Base-by-base conservation (phyloP, 176 grass and related monocot species). In the Oryza officinalis region DNA sequence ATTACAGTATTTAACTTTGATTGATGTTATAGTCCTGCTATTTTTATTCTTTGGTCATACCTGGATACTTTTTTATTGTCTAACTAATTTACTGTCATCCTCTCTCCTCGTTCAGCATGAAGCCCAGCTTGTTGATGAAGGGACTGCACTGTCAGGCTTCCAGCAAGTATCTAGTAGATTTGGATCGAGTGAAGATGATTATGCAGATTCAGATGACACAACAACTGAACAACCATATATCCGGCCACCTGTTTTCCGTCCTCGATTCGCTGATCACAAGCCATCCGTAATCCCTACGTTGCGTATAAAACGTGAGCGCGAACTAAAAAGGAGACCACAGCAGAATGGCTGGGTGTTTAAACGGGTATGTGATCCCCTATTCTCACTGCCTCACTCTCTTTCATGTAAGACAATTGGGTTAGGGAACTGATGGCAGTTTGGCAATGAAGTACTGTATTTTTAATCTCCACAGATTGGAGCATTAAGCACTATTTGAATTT, bases 171-270 rank as follows among this genome's bases (percentile, higher is more conserved):
- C 84, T 54, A 92, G 87, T 79, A 89, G 87, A 81, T 96, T 90
- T 75, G 86, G 81, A 31, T 99, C 96, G 47, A 96, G 96, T 28
- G 93, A 99, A 71, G 96, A 99, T 87, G 96, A 99, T 83, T 93
- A 94, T 81, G 84, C 61, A 0, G 91, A 99, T 82, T 90, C 89
- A 23, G 93, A 99, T 90, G 93, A 91, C 67, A 94, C 93, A 22
- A 74, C 91, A 84, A 94, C 88, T 83, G 87, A 86, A 81, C 81
- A 80, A 38, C 67, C 74, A 61, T 87, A 88, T 71, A 72, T 86
- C 71, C 65, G 80, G 60, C 83, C 88, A 77, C 80, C 84, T 83
- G 63, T 77, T 84, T 28, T 86, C 65, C 89, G 88, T 78, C 88
- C 72, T 44, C 88, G 83, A 25, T 87, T 86, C 22, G 32, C 81